Evolutionary conservation across 2,329 filamentous ascomycete species (phyloP).

Genomic region (Microcyclospora pomicola): DNA sequence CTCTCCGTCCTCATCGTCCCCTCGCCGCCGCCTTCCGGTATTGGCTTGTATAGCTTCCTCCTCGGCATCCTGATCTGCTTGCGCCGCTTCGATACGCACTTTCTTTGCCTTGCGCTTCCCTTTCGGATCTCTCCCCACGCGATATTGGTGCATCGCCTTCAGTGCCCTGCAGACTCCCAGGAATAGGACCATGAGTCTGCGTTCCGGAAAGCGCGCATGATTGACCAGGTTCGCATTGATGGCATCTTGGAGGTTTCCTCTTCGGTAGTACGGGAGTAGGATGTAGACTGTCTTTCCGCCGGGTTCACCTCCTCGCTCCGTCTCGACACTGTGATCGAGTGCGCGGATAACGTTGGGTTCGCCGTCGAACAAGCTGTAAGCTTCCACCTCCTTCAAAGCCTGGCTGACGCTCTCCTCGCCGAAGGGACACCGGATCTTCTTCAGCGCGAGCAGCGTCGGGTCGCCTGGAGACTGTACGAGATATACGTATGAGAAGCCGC

Average conservation of each 20-base stretch:
- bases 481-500: slow-evolving; percentile 98
- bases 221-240: slow-evolving; percentile 99
- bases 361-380: slow-evolving; percentile 77
- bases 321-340: slow-evolving; percentile 69
- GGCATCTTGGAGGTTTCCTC: slow-evolving; percentile 91
- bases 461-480: slow-evolving; percentile 83
- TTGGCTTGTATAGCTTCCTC: slow-evolving; percentile 35
- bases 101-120: slow-evolving; percentile 39
- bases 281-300: slow-evolving; percentile 92
- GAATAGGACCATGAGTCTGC: slow-evolving; percentile 76
- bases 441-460: slow-evolving; percentile 79
- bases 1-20: slow-evolving; percentile 46
- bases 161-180: slow-evolving; percentile 81
- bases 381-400: slow-evolving; percentile 93
- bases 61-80: slow-evolving; percentile 36
- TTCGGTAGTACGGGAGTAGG: slow-evolving; percentile 82
- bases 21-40: slow-evolving; percentile 26
- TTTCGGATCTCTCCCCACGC: slow-evolving; percentile 33
- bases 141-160: slow-evolving; percentile 83
- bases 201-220: slow-evolving; percentile 78
- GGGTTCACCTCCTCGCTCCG: slow-evolving; percentile 46
- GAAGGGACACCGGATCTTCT: slow-evolving; percentile 98
- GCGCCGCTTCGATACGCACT: slow-evolving; percentile 41
- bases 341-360: slow-evolving; percentile 76
- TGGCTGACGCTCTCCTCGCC: slow-evolving; percentile 90